A percentile compares a stretch with the other conserved stretches of the same genome.
Evolutionary conservation across 169 alveolate species (phyloP).

Genomic region (Eimeria mitis): DNA sequence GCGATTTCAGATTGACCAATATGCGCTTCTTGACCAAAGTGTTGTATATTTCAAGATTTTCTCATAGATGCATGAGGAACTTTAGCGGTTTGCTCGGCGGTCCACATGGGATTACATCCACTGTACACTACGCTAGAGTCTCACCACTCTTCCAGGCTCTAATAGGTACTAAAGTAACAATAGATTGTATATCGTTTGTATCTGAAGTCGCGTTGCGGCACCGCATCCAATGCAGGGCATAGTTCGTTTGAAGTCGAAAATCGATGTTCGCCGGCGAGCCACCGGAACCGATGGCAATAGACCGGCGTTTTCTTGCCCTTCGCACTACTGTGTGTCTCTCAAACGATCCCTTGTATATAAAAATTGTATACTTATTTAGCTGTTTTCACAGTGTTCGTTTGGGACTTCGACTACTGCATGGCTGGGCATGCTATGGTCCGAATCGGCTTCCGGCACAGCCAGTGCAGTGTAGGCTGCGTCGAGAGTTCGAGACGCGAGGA

Average conservation of each 20-base stretch:
- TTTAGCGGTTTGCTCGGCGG: not conserved
- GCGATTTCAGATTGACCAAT: not conserved
- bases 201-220: not conserved
- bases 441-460: constrained; percentile 26
- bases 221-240: not conserved
- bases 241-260: not conserved
- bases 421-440: constrained; percentile 15
- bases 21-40: not conserved
- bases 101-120: not conserved
- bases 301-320: not conserved
- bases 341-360: not conserved
- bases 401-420: not conserved
- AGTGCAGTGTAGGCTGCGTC: constrained; percentile 36
- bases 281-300: constrained; percentile 1
- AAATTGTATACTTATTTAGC: too few species aligned
- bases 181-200: not conserved
- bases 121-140: not conserved
- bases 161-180: not conserved
- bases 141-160: not conserved
- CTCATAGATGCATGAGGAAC: not conserved
- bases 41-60: not conserved
- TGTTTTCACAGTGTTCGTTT: not conserved
- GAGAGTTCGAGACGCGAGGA: constrained; percentile 10
- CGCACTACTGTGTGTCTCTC: not conserved
- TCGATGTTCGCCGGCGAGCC: constrained; percentile 54